These are phyloP conservation scores for Elaeis guineensis DNA, from an alignment of 176 grass and related monocot species.

Conservation along the genomic window DNA sequence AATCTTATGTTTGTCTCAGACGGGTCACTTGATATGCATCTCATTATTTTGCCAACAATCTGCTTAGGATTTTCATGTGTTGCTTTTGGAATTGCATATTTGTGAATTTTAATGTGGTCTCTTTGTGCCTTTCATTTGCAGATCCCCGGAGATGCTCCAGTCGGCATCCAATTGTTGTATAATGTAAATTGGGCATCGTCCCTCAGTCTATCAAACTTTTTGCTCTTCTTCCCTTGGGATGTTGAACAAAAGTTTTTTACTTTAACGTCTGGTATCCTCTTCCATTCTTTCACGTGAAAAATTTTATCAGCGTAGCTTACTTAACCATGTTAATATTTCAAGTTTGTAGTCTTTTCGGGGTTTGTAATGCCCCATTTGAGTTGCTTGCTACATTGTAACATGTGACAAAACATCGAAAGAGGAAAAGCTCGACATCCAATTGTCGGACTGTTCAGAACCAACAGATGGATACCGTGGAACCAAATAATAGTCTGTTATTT, in stretches of 20 bases:
- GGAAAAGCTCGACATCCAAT: no score
- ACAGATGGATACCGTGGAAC: no score
- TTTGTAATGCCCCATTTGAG: not conserved
- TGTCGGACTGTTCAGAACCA: no score
- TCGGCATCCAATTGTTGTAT: slow-evolving; percentile 44
- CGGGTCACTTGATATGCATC: no score
- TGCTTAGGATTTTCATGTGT: no score
- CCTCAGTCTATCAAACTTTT: not conserved
- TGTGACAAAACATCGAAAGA: no score
- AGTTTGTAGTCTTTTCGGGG: not conserved
- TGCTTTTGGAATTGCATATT: not conserved
- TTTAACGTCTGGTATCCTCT: not conserved
- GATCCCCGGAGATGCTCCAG: slow-evolving; percentile 73
- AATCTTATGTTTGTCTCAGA: no score
- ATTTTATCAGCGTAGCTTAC: not conserved
- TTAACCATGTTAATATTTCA: not conserved
- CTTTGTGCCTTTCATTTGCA: slow-evolving; percentile 15
- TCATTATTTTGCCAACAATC: no score
- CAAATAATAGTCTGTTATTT: no score
- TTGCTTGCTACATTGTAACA: slow-evolving; percentile 4
- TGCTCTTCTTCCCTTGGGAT: slow-evolving; percentile 13
- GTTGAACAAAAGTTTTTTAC: not conserved
- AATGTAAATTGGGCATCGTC: not conserved
- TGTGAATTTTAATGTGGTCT: not conserved
- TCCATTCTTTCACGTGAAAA: not conserved